Evolutionary conservation across 1,284 basidiomycete genomes (phyloP).

Genomic region (Testicularia cyperi): DNA sequence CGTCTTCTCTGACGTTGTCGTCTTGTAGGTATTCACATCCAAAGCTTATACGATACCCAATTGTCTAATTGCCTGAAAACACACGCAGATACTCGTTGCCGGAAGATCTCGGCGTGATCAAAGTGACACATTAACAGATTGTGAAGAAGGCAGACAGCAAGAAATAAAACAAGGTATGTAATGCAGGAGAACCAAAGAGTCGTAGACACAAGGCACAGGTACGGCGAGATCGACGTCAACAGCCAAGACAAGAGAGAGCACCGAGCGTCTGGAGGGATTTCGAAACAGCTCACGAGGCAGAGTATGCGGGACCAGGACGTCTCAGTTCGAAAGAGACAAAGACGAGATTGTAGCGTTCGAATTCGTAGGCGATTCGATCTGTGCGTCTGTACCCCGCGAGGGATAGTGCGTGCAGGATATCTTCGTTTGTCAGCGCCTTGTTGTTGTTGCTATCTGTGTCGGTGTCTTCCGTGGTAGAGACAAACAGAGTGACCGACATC

Average conservation of each 20-base stretch:
- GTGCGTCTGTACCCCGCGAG: conserved; percentile 67
- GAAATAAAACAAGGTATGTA: background rate
- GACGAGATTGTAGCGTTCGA: conserved; percentile 90
- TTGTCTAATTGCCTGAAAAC: no score
- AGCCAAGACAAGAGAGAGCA: background rate
- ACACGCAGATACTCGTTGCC: no score
- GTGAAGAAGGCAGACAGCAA: background rate
- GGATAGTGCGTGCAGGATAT: conserved; percentile 51
- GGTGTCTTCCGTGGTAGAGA: conserved; percentile 66
- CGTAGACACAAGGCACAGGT: no score
- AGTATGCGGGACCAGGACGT: no score
- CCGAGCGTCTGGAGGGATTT: background rate
- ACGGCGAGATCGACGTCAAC: no score
- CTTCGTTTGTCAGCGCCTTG: conserved; percentile 39
- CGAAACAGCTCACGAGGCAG: no score
- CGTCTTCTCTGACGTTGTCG: no score
- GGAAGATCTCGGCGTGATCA: no score
- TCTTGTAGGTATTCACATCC: conserved; percentile 2
- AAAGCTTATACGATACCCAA: no score
- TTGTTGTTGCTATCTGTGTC: conserved; percentile 11
- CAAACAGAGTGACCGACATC: conserved; percentile 86
- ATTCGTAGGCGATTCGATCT: conserved; percentile 97
- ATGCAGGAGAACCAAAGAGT: no score
- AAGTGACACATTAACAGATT: background rate
- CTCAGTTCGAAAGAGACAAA: conserved; percentile 62